phyloP scores from a whole-genome alignment of 345 rosid genomes.

The Murraya koenigii region DNA sequence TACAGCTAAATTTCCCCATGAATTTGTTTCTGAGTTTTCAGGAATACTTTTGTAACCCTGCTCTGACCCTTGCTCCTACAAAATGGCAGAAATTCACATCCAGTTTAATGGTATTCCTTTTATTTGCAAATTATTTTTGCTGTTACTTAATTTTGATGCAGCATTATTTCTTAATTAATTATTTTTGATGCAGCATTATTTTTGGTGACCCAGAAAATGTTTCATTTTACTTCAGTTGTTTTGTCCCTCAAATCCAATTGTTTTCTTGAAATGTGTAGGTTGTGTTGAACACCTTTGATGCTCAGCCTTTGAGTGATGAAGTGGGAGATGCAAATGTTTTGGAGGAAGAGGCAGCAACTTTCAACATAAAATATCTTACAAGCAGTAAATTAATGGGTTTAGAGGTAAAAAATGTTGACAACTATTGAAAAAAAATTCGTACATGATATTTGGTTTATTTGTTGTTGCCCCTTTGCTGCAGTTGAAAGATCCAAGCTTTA shows the following conservation, averaged over 20 bases:
- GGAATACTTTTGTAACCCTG: slow-evolving; percentile 93
- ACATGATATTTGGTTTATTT: slow-evolving; percentile 13
- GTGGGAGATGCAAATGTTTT: slow-evolving; percentile 87
- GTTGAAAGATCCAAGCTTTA: slow-evolving; percentile 97
- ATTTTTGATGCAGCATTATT: neutral
- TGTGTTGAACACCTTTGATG: slow-evolving; percentile 87
- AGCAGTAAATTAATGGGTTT: slow-evolving; percentile 98
- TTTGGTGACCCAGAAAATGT: neutral
- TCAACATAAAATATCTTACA: slow-evolving; percentile 90
- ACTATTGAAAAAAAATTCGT: slow-evolving; percentile 11
- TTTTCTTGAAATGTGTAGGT: slow-evolving; percentile 50
- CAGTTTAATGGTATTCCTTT: slow-evolving; percentile 63
- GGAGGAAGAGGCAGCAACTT: slow-evolving; percentile 94
- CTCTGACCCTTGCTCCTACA: slow-evolving; percentile 53
- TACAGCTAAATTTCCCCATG: slow-evolving; percentile 3
- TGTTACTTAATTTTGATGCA: neutral
- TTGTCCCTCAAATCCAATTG: neutral
- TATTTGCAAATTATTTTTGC: slow-evolving; percentile 2
- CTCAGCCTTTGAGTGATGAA: slow-evolving; percentile 97
- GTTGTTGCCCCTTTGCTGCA: slow-evolving; percentile 29
- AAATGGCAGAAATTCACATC: slow-evolving; percentile 96
- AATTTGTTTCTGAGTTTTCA: slow-evolving; percentile 35
- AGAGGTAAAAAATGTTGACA: slow-evolving; percentile 54
- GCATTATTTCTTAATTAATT: neutral
- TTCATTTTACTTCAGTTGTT: neutral